A percentile compares a stretch with the other conserved stretches of the same genome.
These are phyloP conservation scores for Cucurbita pepo DNA, from an alignment of 306 rosid genomes.

Conservation along the genomic window DNA sequence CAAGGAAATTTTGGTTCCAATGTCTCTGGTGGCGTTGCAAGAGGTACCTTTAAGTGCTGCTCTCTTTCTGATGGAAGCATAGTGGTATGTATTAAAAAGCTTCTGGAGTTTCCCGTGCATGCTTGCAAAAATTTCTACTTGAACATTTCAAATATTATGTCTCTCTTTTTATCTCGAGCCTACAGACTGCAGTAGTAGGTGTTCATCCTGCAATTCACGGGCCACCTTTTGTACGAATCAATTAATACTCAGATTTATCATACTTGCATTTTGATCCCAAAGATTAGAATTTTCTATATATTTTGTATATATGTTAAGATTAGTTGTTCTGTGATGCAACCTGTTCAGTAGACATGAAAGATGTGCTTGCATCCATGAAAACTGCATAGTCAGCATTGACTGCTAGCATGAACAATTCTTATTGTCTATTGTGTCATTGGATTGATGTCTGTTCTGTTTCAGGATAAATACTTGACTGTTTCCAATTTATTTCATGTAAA, in stretches of 20 bases:
- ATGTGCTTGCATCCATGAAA: neutral
- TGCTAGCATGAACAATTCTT: neutral
- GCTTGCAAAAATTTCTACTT: neutral
- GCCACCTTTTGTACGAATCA: neutral
- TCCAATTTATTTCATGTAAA: neutral
- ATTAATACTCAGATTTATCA: neutral
- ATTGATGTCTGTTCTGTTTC: neutral
- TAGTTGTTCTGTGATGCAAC: neutral
- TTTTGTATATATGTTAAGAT: neutral
- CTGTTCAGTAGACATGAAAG: neutral
- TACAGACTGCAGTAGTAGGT: neutral
- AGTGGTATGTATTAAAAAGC: slow-evolving; percentile 62
- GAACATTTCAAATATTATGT: neutral
- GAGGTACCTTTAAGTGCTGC: slow-evolving; percentile 62
- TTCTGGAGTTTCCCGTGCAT: slow-evolving; percentile 7
- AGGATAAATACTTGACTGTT: neutral
- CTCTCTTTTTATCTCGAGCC: neutral
- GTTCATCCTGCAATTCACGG: neutral
- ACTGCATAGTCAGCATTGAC: neutral
- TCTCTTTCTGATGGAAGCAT: slow-evolving; percentile 82
- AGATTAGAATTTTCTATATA: neutral
- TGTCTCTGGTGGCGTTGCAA: slow-evolving; percentile 64
- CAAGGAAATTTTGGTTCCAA: slow-evolving; percentile 62
- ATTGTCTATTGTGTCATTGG: neutral
- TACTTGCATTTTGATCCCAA: neutral